Conservation (phyloP, 2,329 filamentous ascomycete species). For the Fusarium dimerum region DNA sequence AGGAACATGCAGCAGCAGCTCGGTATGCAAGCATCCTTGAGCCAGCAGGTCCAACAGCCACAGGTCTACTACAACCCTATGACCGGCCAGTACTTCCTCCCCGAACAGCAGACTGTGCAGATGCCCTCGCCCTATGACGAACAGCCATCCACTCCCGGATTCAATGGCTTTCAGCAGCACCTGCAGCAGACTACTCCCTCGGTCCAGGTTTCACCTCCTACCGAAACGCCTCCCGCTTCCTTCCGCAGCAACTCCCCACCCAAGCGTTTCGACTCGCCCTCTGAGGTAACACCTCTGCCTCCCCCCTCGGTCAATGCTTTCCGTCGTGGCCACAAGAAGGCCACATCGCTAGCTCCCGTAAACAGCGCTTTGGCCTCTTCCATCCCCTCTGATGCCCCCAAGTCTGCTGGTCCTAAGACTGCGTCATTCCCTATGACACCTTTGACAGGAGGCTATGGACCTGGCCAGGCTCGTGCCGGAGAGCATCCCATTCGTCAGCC, state of each 20-base stretch:
- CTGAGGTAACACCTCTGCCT: slow-evolving; percentile 70
- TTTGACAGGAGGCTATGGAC: slow-evolving; percentile 82
- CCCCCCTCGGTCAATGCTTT: slow-evolving; percentile 90
- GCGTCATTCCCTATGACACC: slow-evolving; percentile 79
- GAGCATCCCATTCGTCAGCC: slow-evolving; percentile 95
- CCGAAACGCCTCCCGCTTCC: slow-evolving; percentile 53
- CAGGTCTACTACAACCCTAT: slow-evolving; percentile 84
- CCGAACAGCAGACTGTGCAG: slow-evolving; percentile 56
- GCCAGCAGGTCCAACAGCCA: slow-evolving; percentile 54
- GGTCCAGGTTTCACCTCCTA: slow-evolving; percentile 80
- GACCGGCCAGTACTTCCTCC: slow-evolving; percentile 83
- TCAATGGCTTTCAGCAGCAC: slow-evolving; percentile 39
- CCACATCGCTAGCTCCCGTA: slow-evolving; percentile 69
- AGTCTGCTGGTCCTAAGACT: slow-evolving; percentile 72
- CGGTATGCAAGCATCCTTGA: slow-evolving; percentile 38
- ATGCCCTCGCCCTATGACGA: slow-evolving; percentile 44
- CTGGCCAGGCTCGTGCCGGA: slow-evolving; percentile 87
- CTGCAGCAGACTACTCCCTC: slow-evolving; percentile 63
- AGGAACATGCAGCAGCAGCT: slow-evolving; percentile 44
- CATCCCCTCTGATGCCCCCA: slow-evolving; percentile 46
- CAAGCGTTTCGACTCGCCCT: slow-evolving; percentile 68
- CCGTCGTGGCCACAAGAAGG: slow-evolving; percentile 92
- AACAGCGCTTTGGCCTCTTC: slow-evolving; percentile 50
- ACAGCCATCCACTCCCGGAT: slow-evolving; percentile 41
- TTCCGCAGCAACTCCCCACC: slow-evolving; percentile 67